Evolutionary conservation across 768 basidiomycete species (phyloP), one percentile per base, ranked within the genome.

Genomic region (Aureoboletus auriporus): DNA sequence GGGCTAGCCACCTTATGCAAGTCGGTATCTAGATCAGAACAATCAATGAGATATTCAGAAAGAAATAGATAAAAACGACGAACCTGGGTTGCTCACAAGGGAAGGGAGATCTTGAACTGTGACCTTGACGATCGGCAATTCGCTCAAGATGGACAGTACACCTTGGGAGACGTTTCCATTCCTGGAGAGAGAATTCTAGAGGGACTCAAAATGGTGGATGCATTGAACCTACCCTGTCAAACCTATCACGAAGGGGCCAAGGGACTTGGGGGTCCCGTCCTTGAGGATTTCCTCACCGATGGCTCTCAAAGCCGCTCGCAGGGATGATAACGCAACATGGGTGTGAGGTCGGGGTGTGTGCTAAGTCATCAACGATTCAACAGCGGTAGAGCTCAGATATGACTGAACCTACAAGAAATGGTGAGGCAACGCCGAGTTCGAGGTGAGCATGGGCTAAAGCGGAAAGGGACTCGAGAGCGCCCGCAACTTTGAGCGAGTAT

Each of bases 81-180:
- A 54, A 86, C 85, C 70, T 35, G 76, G 71, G 48, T 77, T 70
- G 8, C 52, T 67, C 5, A 87, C 78, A 3, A 93, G 68, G 4
- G 60, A 64, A 29, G 76, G 74, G 6, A 94, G 70, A 44, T 88
- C 78, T 17, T 75, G 62, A 1, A 79, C 80, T 4, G 57, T 54
- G 0, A 93, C 75, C 37, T 71, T 74, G 50, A 75, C 68, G 14
- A 86, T 76, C 0, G 89, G 89, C 4, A 95, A 73, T 50, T 90
- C 84, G 0, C 72, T 54, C 5, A 95, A 68, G 51, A 90, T 85
- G 9, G 81, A 82, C 10, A 89, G 71, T 26, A 82, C 83, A 8
- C 93, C 93, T 53, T 83, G 71, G 0, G 91, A 76, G 0, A 96
- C 93, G 45, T 92, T 89, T 11, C 93, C 93, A 3, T 72, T 79